Evolutionary conservation across 305 asterid species (phyloP).

Genomic region (Withania somnifera): DNA sequence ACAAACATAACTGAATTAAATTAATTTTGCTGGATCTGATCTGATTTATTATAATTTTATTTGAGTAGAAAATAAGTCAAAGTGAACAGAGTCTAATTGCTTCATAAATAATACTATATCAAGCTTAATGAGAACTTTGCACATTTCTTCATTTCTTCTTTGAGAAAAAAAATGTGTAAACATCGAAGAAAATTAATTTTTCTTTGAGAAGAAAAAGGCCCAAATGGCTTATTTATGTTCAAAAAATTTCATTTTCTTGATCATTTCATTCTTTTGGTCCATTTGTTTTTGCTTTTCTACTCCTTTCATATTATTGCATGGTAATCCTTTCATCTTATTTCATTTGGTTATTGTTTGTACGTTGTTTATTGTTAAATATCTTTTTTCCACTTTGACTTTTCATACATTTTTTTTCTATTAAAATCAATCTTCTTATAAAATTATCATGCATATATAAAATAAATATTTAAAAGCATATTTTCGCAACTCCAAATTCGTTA

Average conservation of each 20-base stretch:
- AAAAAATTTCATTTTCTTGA: not conserved
- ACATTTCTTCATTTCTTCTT: not conserved
- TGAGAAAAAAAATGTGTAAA: not conserved
- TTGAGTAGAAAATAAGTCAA: too few relatives aligned
- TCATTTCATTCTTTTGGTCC: not conserved
- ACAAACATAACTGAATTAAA: too few relatives aligned
- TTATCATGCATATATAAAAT: not conserved
- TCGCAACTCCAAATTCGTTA: not conserved
- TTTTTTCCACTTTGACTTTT: not conserved
- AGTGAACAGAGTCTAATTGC: too few relatives aligned
- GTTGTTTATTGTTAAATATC: not conserved
- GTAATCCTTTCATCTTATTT: not conserved
- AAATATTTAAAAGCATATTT: not conserved
- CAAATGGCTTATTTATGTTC: not conserved
- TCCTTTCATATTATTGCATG: conserved; percentile 15
- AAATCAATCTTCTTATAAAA: not conserved
- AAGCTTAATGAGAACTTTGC: not conserved
- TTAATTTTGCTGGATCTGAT: too few relatives aligned
- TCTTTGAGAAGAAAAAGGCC: not conserved
- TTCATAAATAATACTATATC: not conserved
- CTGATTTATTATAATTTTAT: too few relatives aligned
- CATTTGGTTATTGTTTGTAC: conserved; percentile 7
- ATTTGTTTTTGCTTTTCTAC: not conserved
- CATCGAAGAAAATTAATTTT: not conserved
- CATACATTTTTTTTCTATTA: not conserved